Percentiles rank a stretch among this genome's conserved stretches.
Evolutionary conservation across 2,329 filamentous ascomycete genomes (phyloP).

Genomic region (Chlorencoelia australis): DNA sequence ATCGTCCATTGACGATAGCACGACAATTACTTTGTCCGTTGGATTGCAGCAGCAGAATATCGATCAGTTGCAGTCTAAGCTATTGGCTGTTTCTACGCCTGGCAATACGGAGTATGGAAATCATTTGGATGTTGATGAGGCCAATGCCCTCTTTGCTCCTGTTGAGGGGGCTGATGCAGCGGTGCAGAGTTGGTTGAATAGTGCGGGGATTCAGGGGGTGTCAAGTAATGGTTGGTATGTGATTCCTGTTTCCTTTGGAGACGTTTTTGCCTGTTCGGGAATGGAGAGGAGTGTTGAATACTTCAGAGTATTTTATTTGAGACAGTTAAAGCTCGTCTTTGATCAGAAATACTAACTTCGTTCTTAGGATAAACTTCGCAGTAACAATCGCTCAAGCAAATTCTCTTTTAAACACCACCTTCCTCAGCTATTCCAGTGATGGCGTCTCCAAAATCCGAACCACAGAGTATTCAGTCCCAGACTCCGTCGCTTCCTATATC

Average conservation of each 20-base stretch:
- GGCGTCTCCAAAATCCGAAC: conserved; percentile 31
- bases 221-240: conserved; percentile 45
- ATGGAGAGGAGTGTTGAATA: too few species aligned
- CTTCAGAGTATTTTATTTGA: too few species aligned
- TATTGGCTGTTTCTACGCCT: conserved; percentile 38
- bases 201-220: conserved; percentile 37
- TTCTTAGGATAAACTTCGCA: too few species aligned
- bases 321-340: too few species aligned
- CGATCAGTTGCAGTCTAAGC: conserved; percentile 33
- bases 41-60: conserved; percentile 36
- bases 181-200: conserved; percentile 44
- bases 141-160: conserved; percentile 43
- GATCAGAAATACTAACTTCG: too few species aligned
- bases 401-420: conserved; percentile 40
- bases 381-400: conserved; percentile 42
- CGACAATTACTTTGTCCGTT: conserved; percentile 22
- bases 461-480: conserved; percentile 19
- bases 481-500: conserved; percentile 15
- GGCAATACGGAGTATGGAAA: conserved; percentile 42
- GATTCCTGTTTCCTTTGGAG: too few species aligned
- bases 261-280: too few species aligned
- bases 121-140: conserved; percentile 39
- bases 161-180: conserved; percentile 37
- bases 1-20: conserved; percentile 2
- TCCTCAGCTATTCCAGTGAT: conserved; percentile 39